phyloP scores from a whole-genome alignment of 495 filamentous ascomycete genomes.

The Chaetomium cochliodes region DNA sequence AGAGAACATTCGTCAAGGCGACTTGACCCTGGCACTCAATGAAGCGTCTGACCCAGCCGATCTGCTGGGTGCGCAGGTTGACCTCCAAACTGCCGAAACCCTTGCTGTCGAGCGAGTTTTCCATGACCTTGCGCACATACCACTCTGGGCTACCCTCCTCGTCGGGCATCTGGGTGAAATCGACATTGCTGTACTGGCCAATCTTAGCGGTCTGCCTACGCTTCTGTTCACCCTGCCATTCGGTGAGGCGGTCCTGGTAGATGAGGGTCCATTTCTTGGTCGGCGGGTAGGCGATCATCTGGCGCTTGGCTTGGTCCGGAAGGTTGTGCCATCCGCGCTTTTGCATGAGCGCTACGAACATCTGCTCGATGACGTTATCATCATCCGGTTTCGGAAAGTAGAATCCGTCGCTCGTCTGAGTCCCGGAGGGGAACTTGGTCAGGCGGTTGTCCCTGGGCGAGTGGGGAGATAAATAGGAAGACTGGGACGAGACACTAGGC shows the following conservation, averaged over 20 bases:
- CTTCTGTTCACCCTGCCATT: slow-evolving; percentile 93
- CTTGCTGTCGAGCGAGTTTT: slow-evolving; percentile 88
- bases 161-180: slow-evolving; percentile 70
- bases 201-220: slow-evolving; percentile 69
- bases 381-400: slow-evolving; percentile 69
- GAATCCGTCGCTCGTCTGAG: slow-evolving; percentile 58
- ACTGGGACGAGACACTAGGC: slow-evolving; percentile 51
- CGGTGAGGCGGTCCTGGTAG: slow-evolving; percentile 88
- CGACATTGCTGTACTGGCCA: slow-evolving; percentile 55
- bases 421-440: slow-evolving; percentile 49
- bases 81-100: slow-evolving; percentile 89
- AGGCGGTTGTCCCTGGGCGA: slow-evolving; percentile 52
- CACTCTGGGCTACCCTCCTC: slow-evolving; percentile 97
- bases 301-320: slow-evolving; percentile 89
- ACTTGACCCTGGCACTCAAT: slow-evolving; percentile 98
- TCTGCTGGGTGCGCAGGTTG: slow-evolving; percentile 91
- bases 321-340: slow-evolving; percentile 96
- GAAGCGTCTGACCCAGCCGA: slow-evolving; percentile 95
- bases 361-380: slow-evolving; percentile 83
- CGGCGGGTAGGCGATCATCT: slow-evolving; percentile 92
- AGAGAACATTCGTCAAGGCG: slow-evolving; percentile 87
- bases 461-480: slow-evolving; percentile 46
- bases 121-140: slow-evolving; percentile 97
- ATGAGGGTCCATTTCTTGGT: slow-evolving; percentile 97
- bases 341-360: slow-evolving; percentile 91